Conservation (phyloP, 257 asterid genomes). For the Orobanche coerulescens region DNA sequence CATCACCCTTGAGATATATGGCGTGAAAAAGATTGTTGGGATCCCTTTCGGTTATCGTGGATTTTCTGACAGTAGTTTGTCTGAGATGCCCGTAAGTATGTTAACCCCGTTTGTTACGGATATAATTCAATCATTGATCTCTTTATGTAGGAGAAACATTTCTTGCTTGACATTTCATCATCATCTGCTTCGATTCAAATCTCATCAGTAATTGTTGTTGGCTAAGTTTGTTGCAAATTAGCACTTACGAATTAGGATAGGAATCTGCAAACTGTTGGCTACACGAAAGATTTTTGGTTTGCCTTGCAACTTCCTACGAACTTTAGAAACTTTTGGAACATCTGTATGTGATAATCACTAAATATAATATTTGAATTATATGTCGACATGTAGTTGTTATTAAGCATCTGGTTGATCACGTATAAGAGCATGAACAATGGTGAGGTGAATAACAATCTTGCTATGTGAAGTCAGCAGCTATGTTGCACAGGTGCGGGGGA, state of each 20-base stretch:
- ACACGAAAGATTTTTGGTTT: neutral
- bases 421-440: too few species aligned
- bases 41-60: conserved; percentile 98
- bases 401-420: too few species aligned
- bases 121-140: neutral
- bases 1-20: conserved; percentile 88
- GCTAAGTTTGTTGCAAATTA: neutral
- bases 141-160: neutral
- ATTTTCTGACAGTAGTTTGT: conserved; percentile 53
- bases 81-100: conserved; percentile 62
- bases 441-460: too few species aligned
- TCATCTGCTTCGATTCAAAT: neutral
- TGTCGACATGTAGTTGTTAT: too few species aligned
- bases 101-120: neutral
- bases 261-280: neutral
- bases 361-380: neutral
- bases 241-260: neutral
- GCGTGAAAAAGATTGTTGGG: conserved; percentile 75
- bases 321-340: neutral
- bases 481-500: too few species aligned
- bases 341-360: neutral
- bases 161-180: neutral
- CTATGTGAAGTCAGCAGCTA: too few species aligned
- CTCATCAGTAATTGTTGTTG: neutral
- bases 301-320: neutral